Base-by-base conservation (phyloP, 1,139 yeast species). In the Geotrichum siamense region DNA sequence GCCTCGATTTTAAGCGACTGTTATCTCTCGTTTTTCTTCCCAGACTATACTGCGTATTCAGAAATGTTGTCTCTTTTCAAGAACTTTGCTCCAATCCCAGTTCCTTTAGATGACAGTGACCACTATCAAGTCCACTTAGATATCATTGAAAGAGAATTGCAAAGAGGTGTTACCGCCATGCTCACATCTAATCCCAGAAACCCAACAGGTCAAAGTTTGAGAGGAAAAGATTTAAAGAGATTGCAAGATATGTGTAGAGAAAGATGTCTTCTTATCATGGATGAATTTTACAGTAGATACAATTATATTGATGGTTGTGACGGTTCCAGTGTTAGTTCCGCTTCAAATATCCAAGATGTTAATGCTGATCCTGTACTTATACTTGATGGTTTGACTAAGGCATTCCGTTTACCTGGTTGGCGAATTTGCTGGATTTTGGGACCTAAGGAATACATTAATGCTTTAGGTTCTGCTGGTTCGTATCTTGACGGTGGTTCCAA, bases 11-110 rank as follows among this genome's bases (percentile, higher is more conserved):
- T 78, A 48, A 68, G 75, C 47, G 82, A 78, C 59, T 68, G 82
- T 55, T 78, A 78, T 57, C 62, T 78, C 47, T 74, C 80, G 16
- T 78, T 77, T 60, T 78, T 78, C 59, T 67, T 78, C 53, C 84
- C 84, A 3, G 84, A 78, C 58, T 78, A 78, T 57, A 78, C 84
- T 21, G 84, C 84, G 3, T 78, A 78, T 55, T 80, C 84, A n/a
- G 84, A 78, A 60, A 78, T 78, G 82, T 66, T 78, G 55, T 75
- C 82, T 12, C 67, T 77, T 44, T 78, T 78, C 65, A 78, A 78
- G 65, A 78, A 78, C 52, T 78, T 78, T 58, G 74, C 81, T 1
- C 82, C 83, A 5, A 76, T 78, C 45, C 84, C 84, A 1, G 82
- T 77, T 9, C 83, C 83, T 1, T 65, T 78, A 53, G 72, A 70